Conservation (phyloP, 495 filamentous ascomycete species). For the Hypoxylon perforatum region DNA sequence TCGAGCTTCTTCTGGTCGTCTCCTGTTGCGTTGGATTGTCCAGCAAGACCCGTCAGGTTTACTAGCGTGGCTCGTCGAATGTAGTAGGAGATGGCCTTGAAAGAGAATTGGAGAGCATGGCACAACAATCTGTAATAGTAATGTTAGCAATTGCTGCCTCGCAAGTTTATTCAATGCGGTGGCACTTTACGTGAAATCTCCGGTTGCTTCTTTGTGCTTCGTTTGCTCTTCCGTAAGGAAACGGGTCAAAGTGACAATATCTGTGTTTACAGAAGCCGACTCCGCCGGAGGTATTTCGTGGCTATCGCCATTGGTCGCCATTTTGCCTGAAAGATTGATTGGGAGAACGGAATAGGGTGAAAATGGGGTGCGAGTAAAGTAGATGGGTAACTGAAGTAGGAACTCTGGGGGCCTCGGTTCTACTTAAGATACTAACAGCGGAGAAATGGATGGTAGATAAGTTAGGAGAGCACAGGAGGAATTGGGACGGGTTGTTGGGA, state of each 20-base stretch:
- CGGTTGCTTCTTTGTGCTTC: conserved; percentile 93
- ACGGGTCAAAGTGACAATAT: conserved; percentile 93
- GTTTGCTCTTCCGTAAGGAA: conserved; percentile 96
- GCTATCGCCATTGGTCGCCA: conserved; percentile 49
- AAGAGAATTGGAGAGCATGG: conserved; percentile 98
- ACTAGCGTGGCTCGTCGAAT: conserved; percentile 97
- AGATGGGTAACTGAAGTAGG: conserved; percentile 1
- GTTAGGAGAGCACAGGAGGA: neutral
- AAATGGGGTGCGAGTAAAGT: neutral
- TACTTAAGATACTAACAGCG: conserved; percentile 15
- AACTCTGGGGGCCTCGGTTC: neutral
- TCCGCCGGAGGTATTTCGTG: conserved; percentile 53
- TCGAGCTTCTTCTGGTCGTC: conserved; percentile 99
- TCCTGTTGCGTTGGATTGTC: conserved; percentile 92
- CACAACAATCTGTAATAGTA: conserved; percentile 76
- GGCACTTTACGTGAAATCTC: conserved; percentile 91
- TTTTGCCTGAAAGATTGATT: conserved; percentile 25
- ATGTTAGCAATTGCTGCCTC: conserved; percentile 6
- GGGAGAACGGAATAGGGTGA: neutral
- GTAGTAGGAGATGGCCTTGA: conserved; percentile 99
- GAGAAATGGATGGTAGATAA: conserved; percentile 12
- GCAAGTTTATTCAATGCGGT: neutral
- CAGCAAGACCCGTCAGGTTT: conserved; percentile 93
- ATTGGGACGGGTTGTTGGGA: neutral
- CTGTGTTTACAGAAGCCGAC: conserved; percentile 85